Conservation (phyloP, 1,284 basidiomycete species). For the Salmacisia buchloeana region DNA sequence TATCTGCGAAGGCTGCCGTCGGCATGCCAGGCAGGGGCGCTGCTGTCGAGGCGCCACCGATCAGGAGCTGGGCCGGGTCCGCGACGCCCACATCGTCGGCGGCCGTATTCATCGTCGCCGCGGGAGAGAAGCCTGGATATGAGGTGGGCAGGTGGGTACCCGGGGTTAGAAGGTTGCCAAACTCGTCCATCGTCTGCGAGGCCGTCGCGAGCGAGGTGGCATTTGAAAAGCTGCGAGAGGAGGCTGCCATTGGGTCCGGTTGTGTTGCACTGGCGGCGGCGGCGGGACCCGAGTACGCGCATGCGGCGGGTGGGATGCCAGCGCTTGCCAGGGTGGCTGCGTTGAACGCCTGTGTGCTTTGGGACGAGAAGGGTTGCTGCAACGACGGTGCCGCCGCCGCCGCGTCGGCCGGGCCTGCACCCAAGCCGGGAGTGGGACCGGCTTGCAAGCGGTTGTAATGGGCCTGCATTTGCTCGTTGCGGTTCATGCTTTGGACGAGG, state of each 20-base stretch:
- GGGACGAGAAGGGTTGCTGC: not conserved
- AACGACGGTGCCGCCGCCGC: not conserved
- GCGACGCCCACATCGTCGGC: too few species aligned
- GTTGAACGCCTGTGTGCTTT: not conserved
- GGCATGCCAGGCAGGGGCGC: too few species aligned
- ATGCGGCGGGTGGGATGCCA: not conserved
- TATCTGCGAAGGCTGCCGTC: not conserved
- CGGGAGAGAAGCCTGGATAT: not conserved
- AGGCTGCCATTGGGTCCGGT: too few species aligned
- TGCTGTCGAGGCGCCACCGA: too few species aligned
- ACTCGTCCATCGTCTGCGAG: too few species aligned
- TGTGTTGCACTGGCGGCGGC: not conserved
- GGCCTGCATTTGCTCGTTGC: constrained; percentile 4
- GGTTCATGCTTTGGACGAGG: not conserved
- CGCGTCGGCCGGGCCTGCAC: not conserved
- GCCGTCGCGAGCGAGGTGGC: too few species aligned
- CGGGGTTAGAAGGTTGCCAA: not conserved
- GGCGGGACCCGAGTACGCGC: not conserved
- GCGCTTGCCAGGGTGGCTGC: not conserved
- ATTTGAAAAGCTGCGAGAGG: too few species aligned
- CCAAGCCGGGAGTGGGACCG: too few species aligned
- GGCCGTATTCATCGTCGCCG: not conserved
- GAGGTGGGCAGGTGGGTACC: not conserved
- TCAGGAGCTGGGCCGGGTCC: too few species aligned
- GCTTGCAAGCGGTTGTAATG: not conserved